Evolutionary conservation across 257 asterid genomes (phyloP), one percentile per base, ranked within the genome.

Genomic region (Salvia hispanica): DNA sequence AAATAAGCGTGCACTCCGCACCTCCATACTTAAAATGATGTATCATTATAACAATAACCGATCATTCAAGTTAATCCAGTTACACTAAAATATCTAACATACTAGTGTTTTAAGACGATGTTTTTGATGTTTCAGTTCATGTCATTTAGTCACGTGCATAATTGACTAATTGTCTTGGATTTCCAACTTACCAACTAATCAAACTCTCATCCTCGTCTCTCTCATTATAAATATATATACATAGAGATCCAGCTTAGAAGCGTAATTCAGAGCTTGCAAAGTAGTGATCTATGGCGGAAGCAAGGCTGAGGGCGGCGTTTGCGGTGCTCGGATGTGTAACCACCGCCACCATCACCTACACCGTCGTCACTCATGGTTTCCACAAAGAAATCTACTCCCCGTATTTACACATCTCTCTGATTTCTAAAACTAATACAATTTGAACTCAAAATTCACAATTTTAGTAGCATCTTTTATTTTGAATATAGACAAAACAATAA

Each of bases 361-460:
- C 97, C 13, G 3, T 78, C 69, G 79, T 46, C 68, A 81, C 85
- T 36, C 95, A 90, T 67, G 97, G 98, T 64, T 88, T 86, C 71
- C 95, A 93, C 56, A 86, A 44, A 79, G 78, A 89, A 64, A 90
- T 90, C 58, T 85, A 86, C 18, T 88, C 97, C 4, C 93, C 97
- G 96, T 92, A 64, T 4, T 67, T 25, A 62, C 0, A 0, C n/a
- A 45, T 58, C 64, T 62, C 53, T 45, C 6, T 57, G 62, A 65
- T 66, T 21, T 58, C 37, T 65, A 5, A n/a, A 13, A 25, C 31
- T 0, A 25, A 25, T 25, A 25, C 6, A 36, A 42, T 15, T 31
- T 8, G 33, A 64, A 36, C 18, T 62, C 43, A 7, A 9, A 8
- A 11, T 59, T 9, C 2, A 44, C 14, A 34, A 37, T 15, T 16